Evolutionary conservation across 2,329 filamentous ascomycete genomes (phyloP).

Genomic region (Fusarium compactum): DNA sequence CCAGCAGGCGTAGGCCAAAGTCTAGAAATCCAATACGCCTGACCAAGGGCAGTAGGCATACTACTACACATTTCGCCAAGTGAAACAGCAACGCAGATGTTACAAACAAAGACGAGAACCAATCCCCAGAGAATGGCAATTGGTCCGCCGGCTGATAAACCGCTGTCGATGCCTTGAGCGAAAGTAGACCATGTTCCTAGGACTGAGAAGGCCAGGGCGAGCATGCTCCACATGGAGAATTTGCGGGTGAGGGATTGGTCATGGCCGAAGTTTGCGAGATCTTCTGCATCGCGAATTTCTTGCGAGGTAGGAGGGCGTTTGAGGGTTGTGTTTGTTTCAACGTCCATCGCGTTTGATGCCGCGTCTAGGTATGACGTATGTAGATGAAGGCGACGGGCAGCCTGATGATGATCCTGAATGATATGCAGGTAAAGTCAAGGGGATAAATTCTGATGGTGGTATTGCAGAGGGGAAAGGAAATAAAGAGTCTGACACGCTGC

Average conservation of each 20-base stretch:
- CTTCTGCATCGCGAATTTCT: constrained; percentile 52
- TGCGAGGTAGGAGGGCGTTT: constrained; percentile 45
- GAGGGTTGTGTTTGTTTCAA: constrained; percentile 43
- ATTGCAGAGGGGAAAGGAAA: neutral
- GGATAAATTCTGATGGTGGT: neutral
- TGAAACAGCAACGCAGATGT: constrained; percentile 65
- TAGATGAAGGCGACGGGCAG: constrained; percentile 40
- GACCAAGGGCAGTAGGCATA: constrained; percentile 71
- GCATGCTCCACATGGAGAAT: constrained; percentile 68
- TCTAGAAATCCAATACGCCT: constrained; percentile 66
- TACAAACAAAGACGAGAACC: constrained; percentile 64
- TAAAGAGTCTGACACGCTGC: constrained; percentile 7
- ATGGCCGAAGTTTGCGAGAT: constrained; percentile 58
- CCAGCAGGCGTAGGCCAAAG: constrained; percentile 56
- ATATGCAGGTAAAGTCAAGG: too few species aligned
- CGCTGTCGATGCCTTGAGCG: constrained; percentile 61
- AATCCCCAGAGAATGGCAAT: constrained; percentile 68
- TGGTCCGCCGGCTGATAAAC: constrained; percentile 66
- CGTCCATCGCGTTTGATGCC: constrained; percentile 45
- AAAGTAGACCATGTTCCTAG: constrained; percentile 70
- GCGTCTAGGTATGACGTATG: constrained; percentile 35
- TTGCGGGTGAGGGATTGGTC: constrained; percentile 57
- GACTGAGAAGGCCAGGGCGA: constrained; percentile 68
- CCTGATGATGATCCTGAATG: constrained; percentile 1
- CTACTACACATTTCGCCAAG: constrained; percentile 68